These are phyloP conservation scores for Chalciporus sp. DNA, from an alignment of 1,284 basidiomycete species.

Conservation along the genomic window DNA sequence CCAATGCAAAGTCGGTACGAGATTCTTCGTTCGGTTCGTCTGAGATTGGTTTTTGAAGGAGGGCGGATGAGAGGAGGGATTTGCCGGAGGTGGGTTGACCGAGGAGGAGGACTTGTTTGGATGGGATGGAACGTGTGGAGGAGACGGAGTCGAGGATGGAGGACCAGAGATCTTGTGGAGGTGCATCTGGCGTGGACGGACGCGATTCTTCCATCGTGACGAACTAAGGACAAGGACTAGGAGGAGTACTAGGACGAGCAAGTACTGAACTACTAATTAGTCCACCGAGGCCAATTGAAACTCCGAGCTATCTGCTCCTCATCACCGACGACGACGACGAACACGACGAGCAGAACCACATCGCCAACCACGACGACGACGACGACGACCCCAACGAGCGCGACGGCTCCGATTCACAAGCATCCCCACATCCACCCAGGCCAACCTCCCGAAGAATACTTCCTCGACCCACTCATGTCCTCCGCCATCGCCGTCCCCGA, in stretches of 20 bases:
- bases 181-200: slow-evolving; percentile 64
- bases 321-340: slow-evolving; percentile 12
- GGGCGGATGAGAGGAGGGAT: slow-evolving; percentile 66
- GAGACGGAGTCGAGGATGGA: slow-evolving; percentile 90
- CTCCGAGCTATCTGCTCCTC: slow-evolving; percentile 21
- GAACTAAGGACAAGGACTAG: slow-evolving; percentile 2
- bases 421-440: not conserved
- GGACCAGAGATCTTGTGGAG: slow-evolving; percentile 85
- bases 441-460: not conserved
- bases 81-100: slow-evolving; percentile 80
- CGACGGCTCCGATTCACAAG: not conserved
- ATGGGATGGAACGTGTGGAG: slow-evolving; percentile 79
- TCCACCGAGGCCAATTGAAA: slow-evolving; percentile 17
- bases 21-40: slow-evolving; percentile 61
- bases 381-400: not conserved
- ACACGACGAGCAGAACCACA: not conserved
- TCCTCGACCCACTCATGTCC: slow-evolving; percentile 36
- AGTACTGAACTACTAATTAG: not conserved
- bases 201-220: slow-evolving; percentile 51
- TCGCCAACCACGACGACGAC: not conserved
- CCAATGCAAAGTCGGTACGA: slow-evolving; percentile 73
- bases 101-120: slow-evolving; percentile 83
- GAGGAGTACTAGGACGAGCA: not conserved
- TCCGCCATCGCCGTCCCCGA: slow-evolving; percentile 52
- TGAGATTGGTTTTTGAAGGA: slow-evolving; percentile 64